Evolutionary conservation across 768 basidiomycete species (phyloP).

Genomic region (Phlegmacium glaucopus): DNA sequence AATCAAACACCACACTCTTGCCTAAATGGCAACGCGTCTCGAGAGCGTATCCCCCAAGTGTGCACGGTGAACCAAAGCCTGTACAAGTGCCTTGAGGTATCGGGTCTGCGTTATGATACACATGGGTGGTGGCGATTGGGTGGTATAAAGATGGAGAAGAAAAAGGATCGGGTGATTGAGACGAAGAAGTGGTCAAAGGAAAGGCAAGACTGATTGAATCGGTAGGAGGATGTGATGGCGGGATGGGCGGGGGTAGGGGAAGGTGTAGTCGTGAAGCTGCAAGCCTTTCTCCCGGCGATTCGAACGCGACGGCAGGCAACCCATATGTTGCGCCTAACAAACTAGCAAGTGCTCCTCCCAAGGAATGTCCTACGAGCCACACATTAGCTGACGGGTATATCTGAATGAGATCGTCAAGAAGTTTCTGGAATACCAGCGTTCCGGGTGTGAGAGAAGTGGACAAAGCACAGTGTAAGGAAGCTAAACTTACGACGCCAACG

Average conservation of each 20-base stretch:
- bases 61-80: conserved; percentile 72
- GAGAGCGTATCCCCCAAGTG: conserved; percentile 82
- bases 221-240: conserved; percentile 1
- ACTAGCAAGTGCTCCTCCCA: conserved; percentile 88
- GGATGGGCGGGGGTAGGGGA: conserved; percentile 53
- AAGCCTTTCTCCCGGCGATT: conserved; percentile 74
- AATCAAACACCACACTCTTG: conserved; percentile 84
- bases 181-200: conserved; percentile 48
- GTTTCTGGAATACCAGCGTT: conserved; percentile 44
- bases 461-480: background rate
- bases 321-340: conserved; percentile 93
- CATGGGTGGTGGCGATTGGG: conserved; percentile 59
- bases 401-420: conserved; percentile 82
- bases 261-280: conserved; percentile 84
- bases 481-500: conserved; percentile 67
- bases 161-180: conserved; percentile 9
- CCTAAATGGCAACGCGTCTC: conserved; percentile 89
- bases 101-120: conserved; percentile 92
- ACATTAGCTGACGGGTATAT: conserved; percentile 83
- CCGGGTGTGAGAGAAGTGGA: background rate
- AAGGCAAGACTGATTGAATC: conserved; percentile 7
- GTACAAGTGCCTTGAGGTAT: conserved; percentile 85
- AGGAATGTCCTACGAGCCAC: conserved; percentile 87
- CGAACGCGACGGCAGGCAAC: conserved; percentile 86
- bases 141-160: conserved; percentile 12